A percentile compares a stretch with the other conserved stretches of the same genome.
Evolutionary conservation across 768 basidiomycete species (phyloP).

Genomic region (Macrolepiota albuminosa): DNA sequence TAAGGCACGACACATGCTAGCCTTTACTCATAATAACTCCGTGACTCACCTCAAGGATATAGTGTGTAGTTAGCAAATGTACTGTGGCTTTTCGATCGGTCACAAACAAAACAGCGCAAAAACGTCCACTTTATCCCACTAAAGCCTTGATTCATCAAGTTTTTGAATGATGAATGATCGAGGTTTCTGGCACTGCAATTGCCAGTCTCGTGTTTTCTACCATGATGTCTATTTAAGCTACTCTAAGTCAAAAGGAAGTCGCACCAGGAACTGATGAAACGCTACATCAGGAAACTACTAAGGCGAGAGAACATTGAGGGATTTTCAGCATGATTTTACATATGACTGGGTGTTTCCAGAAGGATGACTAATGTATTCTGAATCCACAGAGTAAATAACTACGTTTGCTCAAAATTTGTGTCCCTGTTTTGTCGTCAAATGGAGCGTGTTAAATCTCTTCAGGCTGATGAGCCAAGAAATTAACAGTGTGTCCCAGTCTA

Average conservation of each 20-base stretch:
- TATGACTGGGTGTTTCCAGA: neutral
- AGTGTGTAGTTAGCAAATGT: too few species aligned
- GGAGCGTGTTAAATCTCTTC: conserved; percentile 9
- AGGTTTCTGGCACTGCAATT: neutral
- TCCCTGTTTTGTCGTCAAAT: conserved; percentile 51
- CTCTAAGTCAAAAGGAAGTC: conserved; percentile 48
- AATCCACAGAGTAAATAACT: conserved; percentile 51
- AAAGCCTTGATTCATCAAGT: neutral
- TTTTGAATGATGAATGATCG: too few species aligned
- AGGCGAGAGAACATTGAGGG: conserved; percentile 3
- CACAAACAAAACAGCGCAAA: too few species aligned
- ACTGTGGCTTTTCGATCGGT: too few species aligned
- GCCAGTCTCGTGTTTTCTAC: neutral
- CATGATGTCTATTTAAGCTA: conserved; percentile 34
- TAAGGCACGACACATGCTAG: neutral
- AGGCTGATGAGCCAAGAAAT: conserved; percentile 24
- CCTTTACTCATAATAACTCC: neutral
- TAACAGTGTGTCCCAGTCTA: conserved; percentile 26
- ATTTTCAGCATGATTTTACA: neutral
- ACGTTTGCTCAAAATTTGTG: conserved; percentile 57
- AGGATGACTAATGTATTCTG: conserved; percentile 23
- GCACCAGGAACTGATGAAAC: conserved; percentile 64
- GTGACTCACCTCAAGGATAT: neutral
- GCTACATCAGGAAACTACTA: conserved; percentile 62
- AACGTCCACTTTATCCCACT: neutral